Percentiles rank a stretch among this genome's conserved stretches.
phyloP scores from a whole-genome alignment of 2,329 filamentous ascomycete genomes.

The Hypoxylon sp. region DNA sequence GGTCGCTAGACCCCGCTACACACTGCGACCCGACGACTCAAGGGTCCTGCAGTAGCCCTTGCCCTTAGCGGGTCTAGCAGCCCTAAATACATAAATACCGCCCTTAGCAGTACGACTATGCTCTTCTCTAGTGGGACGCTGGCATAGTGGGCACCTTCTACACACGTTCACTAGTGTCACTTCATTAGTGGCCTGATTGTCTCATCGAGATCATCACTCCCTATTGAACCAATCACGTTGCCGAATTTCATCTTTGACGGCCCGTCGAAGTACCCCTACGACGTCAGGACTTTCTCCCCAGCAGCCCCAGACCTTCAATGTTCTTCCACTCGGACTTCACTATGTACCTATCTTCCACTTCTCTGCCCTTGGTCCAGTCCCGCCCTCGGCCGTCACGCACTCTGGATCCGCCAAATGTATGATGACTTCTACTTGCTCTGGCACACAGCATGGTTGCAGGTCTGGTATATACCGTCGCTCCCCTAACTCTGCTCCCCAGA shows the following conservation, averaged over 20 bases:
- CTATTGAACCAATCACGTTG: constrained; percentile 31
- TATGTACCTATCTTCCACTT: constrained; percentile 7
- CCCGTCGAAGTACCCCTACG: constrained; percentile 41
- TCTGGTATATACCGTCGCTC: constrained; percentile 35
- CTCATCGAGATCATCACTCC: constrained; percentile 43
- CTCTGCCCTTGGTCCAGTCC: constrained; percentile 7
- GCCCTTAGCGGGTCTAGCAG: constrained; percentile 12
- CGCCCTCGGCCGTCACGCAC: constrained; percentile 14
- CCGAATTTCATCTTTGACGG: constrained; percentile 24
- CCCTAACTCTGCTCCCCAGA: constrained; percentile 10
- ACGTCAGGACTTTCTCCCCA: constrained; percentile 47
- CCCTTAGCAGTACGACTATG: constrained; percentile 20
- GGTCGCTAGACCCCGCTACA: no score
- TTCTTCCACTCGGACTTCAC: constrained; percentile 27
- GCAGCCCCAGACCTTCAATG: constrained; percentile 13
- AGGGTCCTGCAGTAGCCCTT: constrained; percentile 34
- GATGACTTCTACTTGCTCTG: constrained; percentile 49
- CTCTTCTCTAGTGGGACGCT: constrained; percentile 18
- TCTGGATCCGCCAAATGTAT: constrained; percentile 43
- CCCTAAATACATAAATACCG: constrained; percentile 26
- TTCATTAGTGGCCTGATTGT: constrained; percentile 33
- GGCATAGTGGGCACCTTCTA: constrained; percentile 5
- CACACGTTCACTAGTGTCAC: no score
- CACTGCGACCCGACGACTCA: no score
- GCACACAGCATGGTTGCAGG: constrained; percentile 32